phyloP scores from a whole-genome alignment of 108 stramenopile species.

The Cyclotella cryptica region DNA sequence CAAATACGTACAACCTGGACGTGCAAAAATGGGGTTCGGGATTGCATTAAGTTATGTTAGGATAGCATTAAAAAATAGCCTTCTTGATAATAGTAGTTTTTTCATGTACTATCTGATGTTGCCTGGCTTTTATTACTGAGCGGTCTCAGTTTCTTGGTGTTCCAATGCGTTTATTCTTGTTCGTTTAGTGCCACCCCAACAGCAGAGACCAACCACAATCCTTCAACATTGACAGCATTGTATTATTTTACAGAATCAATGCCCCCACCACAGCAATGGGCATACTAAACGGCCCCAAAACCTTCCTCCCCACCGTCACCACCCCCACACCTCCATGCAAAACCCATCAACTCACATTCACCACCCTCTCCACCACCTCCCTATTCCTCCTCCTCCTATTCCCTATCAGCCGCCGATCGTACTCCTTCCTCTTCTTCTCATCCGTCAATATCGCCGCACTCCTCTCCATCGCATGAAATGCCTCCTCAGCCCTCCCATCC shows the following conservation, averaged over 20 bases:
- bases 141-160: too few relatives aligned
- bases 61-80: too few relatives aligned
- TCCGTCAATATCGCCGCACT: constrained; percentile 75
- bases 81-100: too few relatives aligned
- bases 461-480: constrained; percentile 80
- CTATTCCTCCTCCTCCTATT: constrained; percentile 44
- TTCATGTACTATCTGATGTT: too few relatives aligned
- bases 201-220: too few relatives aligned
- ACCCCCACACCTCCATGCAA: constrained; percentile 23
- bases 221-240: too few relatives aligned
- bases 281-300: constrained; percentile 72
- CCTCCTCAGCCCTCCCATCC: constrained; percentile 84
- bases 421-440: constrained; percentile 55
- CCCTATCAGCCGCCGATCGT: constrained; percentile 57
- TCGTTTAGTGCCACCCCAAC: too few relatives aligned
- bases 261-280: constrained; percentile 65
- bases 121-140: too few relatives aligned
- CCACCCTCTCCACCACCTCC: constrained; percentile 32
- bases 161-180: too few relatives aligned
- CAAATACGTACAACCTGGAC: too few relatives aligned
- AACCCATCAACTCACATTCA: constrained; percentile 14
- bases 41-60: too few relatives aligned
- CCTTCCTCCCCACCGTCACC: constrained; percentile 30
- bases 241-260: constrained; percentile 54
- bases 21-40: too few relatives aligned